Evolutionary conservation across 441 rosid species (phyloP).

Genomic region (Hura crepitans): DNA sequence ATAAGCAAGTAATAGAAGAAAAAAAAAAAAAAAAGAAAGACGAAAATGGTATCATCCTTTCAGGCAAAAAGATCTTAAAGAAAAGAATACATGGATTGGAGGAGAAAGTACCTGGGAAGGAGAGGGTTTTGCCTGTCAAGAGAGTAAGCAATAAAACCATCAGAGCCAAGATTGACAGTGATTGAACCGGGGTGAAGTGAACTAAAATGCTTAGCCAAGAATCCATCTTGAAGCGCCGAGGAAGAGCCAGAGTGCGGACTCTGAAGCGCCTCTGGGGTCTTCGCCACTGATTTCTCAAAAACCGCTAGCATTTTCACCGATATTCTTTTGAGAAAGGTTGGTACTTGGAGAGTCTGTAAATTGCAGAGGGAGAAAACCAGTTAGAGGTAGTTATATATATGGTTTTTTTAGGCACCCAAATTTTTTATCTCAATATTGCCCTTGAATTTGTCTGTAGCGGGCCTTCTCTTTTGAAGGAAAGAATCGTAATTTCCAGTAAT

Average conservation of each 20-base stretch:
- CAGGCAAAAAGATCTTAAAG: background rate
- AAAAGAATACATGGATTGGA: background rate
- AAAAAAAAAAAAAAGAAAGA: background rate
- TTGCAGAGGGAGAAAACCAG: background rate
- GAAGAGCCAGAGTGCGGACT: conserved; percentile 45
- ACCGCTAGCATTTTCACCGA: conserved; percentile 63
- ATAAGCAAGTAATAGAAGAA: background rate
- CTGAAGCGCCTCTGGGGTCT: conserved; percentile 72
- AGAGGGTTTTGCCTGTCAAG: conserved; percentile 69
- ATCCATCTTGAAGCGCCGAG: conserved; percentile 61
- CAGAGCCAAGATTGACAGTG: conserved; percentile 63
- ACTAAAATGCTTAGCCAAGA: conserved; percentile 56
- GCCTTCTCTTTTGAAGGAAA: too few relatives aligned
- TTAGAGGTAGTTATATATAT: background rate
- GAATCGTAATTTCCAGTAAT: too few relatives aligned
- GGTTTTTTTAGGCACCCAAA: too few relatives aligned
- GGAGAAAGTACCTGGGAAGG: conserved; percentile 55
- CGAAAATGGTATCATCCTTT: background rate
- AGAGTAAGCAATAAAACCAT: conserved; percentile 76
- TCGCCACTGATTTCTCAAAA: conserved; percentile 76
- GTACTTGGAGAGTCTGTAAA: background rate
- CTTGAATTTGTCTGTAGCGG: background rate
- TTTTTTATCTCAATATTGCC: background rate
- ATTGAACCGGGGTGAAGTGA: conserved; percentile 51
- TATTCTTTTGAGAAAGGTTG: background rate